These are phyloP conservation scores for Phytophthora litchii DNA, from an alignment of 352 stramenopile genomes.

Conservation along the genomic window DNA sequence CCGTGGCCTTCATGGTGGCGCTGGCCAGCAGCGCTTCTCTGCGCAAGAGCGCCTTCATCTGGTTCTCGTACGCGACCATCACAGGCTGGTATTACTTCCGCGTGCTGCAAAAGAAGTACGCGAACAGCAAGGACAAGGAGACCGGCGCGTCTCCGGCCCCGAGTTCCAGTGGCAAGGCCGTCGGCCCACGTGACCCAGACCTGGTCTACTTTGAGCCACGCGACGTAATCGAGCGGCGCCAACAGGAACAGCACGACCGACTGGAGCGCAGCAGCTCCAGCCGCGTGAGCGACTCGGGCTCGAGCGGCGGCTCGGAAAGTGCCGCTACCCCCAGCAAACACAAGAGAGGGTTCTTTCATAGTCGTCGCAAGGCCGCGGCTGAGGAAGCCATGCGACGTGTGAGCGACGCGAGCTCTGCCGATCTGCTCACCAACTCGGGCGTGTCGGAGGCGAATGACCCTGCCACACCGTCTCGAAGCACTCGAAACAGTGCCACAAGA, in stretches of 20 bases:
- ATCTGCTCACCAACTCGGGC: conserved; percentile 40
- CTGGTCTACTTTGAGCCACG: conserved; percentile 59
- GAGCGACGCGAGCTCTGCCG: conserved; percentile 36
- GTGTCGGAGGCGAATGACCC: conserved; percentile 36
- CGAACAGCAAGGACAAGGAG: conserved; percentile 9
- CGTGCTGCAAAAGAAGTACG: conserved; percentile 70
- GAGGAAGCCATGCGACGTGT: conserved; percentile 42
- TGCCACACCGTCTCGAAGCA: conserved; percentile 14
- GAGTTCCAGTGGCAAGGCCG: conserved; percentile 2
- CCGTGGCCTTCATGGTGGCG: conserved; percentile 45
- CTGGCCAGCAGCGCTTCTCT: conserved; percentile 52
- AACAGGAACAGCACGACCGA: conserved; percentile 36
- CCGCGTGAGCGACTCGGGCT: conserved; percentile 56
- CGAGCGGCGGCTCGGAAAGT: conserved; percentile 50
- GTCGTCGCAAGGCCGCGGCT: conserved; percentile 39
- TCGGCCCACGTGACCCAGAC: conserved; percentile 24
- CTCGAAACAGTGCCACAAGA: conserved; percentile 36
- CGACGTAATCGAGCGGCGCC: conserved; percentile 40
- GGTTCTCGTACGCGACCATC: conserved; percentile 78
- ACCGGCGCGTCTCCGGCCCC: conserved; percentile 15
- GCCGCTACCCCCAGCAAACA: conserved; percentile 36
- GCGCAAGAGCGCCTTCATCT: conserved; percentile 73
- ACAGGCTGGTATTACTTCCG: conserved; percentile 88
- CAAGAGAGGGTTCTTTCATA: conserved; percentile 53
- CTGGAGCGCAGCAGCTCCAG: conserved; percentile 43